Evolutionary conservation across 495 filamentous ascomycete species (phyloP).

Genomic region (Recurvomyces mirabilis): DNA sequence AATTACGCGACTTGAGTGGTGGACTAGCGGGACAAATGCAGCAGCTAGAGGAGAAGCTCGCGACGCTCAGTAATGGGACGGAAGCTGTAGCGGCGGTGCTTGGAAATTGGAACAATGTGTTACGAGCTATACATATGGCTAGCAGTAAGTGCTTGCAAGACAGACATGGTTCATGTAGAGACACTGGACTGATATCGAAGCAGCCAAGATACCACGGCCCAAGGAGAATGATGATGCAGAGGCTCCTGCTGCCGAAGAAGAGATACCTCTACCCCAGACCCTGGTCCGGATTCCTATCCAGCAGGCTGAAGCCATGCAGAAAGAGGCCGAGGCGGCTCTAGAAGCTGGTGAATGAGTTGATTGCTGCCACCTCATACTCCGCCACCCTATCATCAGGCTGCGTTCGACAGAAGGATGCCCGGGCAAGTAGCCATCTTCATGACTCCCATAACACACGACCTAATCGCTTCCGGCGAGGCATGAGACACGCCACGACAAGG

Average conservation of each 20-base stretch:
- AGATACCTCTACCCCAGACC: slow-evolving; percentile 59
- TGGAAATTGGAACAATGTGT: slow-evolving; percentile 91
- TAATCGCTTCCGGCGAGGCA: too few relatives aligned
- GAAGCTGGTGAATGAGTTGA: neutral
- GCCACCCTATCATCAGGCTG: too few relatives aligned
- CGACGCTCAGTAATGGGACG: slow-evolving; percentile 81
- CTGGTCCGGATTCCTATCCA: slow-evolving; percentile 70
- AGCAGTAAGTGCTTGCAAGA: slow-evolving; percentile 52
- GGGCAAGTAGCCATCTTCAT: too few relatives aligned
- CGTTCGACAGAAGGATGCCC: too few relatives aligned
- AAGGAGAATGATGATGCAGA: slow-evolving; percentile 41
- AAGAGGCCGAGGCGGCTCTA: slow-evolving; percentile 1
- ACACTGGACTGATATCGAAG: neutral
- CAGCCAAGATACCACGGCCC: slow-evolving; percentile 50
- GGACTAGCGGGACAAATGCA: slow-evolving; percentile 86
- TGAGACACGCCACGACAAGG: too few relatives aligned
- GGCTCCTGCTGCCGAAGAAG: slow-evolving; percentile 47
- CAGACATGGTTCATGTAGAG: slow-evolving; percentile 5
- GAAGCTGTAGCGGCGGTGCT: slow-evolving; percentile 91
- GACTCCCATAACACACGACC: too few relatives aligned
- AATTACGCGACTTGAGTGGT: slow-evolving; percentile 79
- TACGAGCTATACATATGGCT: slow-evolving; percentile 88
- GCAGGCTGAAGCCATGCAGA: slow-evolving; percentile 32
- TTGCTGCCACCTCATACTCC: too few relatives aligned
- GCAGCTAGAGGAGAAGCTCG: slow-evolving; percentile 72